Evolutionary conservation across 306 rosid species (phyloP), one percentile per base, ranked within the genome.

Genomic region (Cicer cuneatum): DNA sequence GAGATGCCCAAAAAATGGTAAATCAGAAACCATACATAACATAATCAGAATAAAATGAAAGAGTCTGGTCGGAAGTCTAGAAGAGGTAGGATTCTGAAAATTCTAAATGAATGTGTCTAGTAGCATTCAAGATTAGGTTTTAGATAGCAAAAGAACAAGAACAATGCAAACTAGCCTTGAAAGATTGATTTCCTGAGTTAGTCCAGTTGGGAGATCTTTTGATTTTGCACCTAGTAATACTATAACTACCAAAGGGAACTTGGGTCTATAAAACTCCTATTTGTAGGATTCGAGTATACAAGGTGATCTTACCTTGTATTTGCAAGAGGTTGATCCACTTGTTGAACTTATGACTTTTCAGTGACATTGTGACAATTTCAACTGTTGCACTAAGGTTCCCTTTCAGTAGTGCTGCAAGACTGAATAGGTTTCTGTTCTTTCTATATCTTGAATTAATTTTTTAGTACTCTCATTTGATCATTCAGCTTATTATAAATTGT

Each of bases 401-500:
- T 8, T 16, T 40, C 48, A 41, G 51, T 10, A 16, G 47, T 71
- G 43, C 46, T 53, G 14, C 52, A 53, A 40, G 35, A 19, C 8
- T 13, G 24, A 24, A 18, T 24, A 49, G 16, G 12, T 7, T 69
- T 75, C 64, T 24, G 41, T 63, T 71, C 57, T 70, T 63, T 63
- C 56, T 62, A 51, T 54, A 60, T 62, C 77, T 61, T 76, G 41
- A 14, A n/a, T 70, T 63, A n/a, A 21, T 41, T 49, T 66, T 66
- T 62, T 64, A 62, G 78, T 74, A 43, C 70, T 74, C 70, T 39
- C 29, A 66, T 9, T 58, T 12, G 1, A 14, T 52, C 8, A 60
- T 63, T 58, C 54, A 49, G 69, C 33, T 48, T 73, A 54, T 48
- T 49, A 39, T 71, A 59, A 83, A 60, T 79, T 87, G 42, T 42